Evolutionary conservation across 2,329 filamentous ascomycete species (phyloP), one percentile per base, ranked within the genome.

Genomic region (Trichophyton rubrum): DNA sequence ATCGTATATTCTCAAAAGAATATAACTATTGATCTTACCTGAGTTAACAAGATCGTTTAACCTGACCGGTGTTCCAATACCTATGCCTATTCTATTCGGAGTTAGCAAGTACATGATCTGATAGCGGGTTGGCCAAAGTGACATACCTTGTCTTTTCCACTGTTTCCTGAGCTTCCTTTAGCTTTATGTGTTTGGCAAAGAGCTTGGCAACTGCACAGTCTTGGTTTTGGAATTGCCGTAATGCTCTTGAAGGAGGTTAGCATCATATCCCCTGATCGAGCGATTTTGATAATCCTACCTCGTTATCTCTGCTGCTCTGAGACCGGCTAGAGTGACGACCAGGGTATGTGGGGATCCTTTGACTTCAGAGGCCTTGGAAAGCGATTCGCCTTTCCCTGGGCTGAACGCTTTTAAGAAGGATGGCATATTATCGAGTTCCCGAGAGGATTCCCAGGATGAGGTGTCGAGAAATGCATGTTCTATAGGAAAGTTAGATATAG

Each of bases 101-200:
- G 27, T 59, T 22, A 59, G 60, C 22, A 56, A 49, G 56, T 3
- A 13, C 20, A 20, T 49, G 2, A 24, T 3, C 22, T 7, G 7
- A 22, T n/a, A 17, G n/a, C 3, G 1, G n/a, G 9, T 3, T 3
- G 3, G 27, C 22, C 5, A 30, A 33, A 43, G 66, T 72, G 49
- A 15, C n/a, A 43, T 70, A 80, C 78, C 79, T 80, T 59, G 78
- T 78, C 64, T 79, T 82, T 68, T 87, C 81, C 47, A 95, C 83
- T 70, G 88, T 88, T 62, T 86, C 80, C 59, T 91, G 84, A 38
- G 91, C 88, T 68, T 97, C 92, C 59, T 89, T 83, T 9, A 99
- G 75, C 75, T 99, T 99, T 78, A 99, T 95, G 73, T 99, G 93
- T 74, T 99, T 99, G 35, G 93, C 92, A 73, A 99, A 99, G 70